Conservation (phyloP, 2,329 filamentous ascomycete species). For the Diaporthe batatas region DNA sequence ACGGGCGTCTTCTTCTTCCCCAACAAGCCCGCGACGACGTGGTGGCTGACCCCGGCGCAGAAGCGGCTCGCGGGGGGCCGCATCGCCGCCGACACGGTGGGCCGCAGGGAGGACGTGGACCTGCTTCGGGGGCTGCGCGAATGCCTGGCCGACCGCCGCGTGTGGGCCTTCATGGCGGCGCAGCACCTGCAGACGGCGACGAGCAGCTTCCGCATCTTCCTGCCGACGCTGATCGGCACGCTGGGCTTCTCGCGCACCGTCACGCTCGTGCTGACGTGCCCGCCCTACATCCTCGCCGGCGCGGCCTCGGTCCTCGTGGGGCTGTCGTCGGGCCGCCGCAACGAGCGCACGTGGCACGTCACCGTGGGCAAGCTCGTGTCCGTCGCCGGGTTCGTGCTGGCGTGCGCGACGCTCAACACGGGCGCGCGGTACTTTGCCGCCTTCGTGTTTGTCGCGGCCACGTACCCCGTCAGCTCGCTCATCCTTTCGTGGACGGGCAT, state of each 20-base stretch:
- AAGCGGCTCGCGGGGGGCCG: conserved; percentile 53
- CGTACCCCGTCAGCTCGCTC: conserved; percentile 58
- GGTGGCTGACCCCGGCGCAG: conserved; percentile 57
- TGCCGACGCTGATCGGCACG: conserved; percentile 55
- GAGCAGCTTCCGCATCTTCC: conserved; percentile 49
- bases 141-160: conserved; percentile 2
- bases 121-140: conserved; percentile 10
- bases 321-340: conserved; percentile 58
- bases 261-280: conserved; percentile 58
- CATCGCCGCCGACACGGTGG: conserved; percentile 25
- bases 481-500: conserved; percentile 58
- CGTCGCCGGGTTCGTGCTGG: conserved; percentile 54
- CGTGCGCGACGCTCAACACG: conserved; percentile 47
- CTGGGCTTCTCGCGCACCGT: conserved; percentile 56
- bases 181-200: conserved; percentile 41
- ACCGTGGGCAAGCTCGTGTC: conserved; percentile 56
- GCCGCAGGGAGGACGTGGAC: not conserved
- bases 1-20: conserved; percentile 52
- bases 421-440: conserved; percentile 49
- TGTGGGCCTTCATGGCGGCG: conserved; percentile 26
- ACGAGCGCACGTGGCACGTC: conserved; percentile 63
- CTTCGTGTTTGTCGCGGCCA: conserved; percentile 55
- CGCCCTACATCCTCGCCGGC: conserved; percentile 61
- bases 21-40: conserved; percentile 52
- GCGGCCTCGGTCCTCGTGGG: conserved; percentile 49